Evolutionary conservation across 2,329 filamentous ascomycete genomes (phyloP), one percentile per base, ranked within the genome.

Genomic region (Penicillium crustosum): DNA sequence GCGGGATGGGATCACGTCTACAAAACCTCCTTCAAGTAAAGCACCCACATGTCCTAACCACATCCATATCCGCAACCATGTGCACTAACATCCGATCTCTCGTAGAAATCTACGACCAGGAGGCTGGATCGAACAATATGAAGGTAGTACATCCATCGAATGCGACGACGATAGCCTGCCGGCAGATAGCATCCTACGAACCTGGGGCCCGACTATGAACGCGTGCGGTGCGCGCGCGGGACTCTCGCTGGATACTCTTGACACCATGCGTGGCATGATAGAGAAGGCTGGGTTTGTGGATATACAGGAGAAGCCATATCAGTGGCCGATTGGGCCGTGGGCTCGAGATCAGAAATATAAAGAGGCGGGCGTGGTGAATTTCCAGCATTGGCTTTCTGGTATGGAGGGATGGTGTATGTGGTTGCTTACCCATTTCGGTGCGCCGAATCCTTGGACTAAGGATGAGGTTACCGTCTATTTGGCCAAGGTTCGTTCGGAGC

Each of bases 391-490:
- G 53, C 3, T 51, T 25, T 23, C 36, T n/a, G 53, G 53, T 19
- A 42, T 51, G 36, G 53, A 55, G 53, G 53, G 38, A 10, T 50
- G 35, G 25, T 47, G 45, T 7, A 38, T 58, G 33, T 43, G 35
- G 25, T n/a, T 58, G 12, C 41, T 58, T 6, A 58, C 57, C 1
- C 44, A 43, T 15, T 58, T 35, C 41, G 57, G 57, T 35, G 41
- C 17, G 9, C 57, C 57, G 10, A 3, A 31, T 12, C 57, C 57
- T n/a, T 56, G 57, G 57, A 27, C 41, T 2, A 45, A 51, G n/a
- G 57, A 56, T 13, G 57, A 58, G 13, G 57, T 58, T 15, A 33
- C 23, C 1, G 52, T 56, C 13, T 58, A 47, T 36, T n/a, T 58
- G 47, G 57, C 57, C 2, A 50, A 51, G n/a, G 13, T 58, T n/a